A percentile compares a stretch with the other conserved stretches of the same genome.
Evolutionary conservation across 192 early-diverging fungal species (phyloP).

Genomic region (Backusella australiensis): DNA sequence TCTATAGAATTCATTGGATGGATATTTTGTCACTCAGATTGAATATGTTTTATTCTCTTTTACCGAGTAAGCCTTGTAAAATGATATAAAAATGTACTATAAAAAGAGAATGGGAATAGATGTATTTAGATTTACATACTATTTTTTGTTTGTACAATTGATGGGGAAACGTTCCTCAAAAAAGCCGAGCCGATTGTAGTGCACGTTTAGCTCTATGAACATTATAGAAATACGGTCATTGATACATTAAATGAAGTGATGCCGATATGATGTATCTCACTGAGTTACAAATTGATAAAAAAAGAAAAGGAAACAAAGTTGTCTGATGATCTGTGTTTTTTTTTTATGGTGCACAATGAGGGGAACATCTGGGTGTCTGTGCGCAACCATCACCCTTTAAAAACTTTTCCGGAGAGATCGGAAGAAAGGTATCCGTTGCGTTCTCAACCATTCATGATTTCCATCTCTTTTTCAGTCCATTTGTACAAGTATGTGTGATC

Average conservation of each 20-base stretch:
- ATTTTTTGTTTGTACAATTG: background rate
- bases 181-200: background rate
- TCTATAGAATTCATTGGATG: background rate
- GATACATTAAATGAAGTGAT: background rate
- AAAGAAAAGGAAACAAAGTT: background rate
- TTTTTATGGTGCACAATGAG: background rate
- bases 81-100: background rate
- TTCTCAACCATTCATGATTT: background rate
- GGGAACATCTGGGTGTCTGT: background rate
- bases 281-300: background rate
- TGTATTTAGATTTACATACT: background rate
- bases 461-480: background rate
- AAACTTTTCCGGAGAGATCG: background rate
- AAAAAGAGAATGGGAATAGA: background rate
- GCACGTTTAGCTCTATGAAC: background rate
- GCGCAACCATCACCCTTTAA: background rate
- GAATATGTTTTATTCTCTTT: background rate
- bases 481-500: background rate
- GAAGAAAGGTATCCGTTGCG: background rate
- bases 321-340: background rate
- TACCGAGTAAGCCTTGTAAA: background rate
- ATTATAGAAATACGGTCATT: background rate
- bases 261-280: background rate
- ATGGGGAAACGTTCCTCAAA: background rate
- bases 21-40: background rate